Base-by-base conservation (phyloP, 176 grass and related monocot genomes). In the Miscanthus lutarioriparius region DNA sequence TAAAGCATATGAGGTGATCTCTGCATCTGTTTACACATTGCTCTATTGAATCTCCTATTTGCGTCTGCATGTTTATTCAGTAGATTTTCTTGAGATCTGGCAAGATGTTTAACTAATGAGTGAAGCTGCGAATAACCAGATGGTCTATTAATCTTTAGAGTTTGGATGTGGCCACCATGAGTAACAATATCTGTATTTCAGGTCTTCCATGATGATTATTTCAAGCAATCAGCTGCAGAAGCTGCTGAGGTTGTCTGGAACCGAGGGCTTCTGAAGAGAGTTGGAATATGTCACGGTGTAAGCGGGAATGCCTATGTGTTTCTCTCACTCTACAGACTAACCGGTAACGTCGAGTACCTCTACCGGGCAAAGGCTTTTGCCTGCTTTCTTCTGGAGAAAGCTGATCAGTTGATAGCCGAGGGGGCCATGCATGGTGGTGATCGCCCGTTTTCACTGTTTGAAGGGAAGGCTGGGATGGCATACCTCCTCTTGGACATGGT, bases 181-280 rank as follows among this genome's bases (percentile, higher is more conserved):
- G 38, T 19, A 45, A 40, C 37, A 38, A 67, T 22, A 19, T 79
- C 66, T 86, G 17, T 81, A 77, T 88, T 81, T 41, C 82, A 98
- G 96, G 89, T 98, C 54, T 95, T 95, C 89, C 65, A 93, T 64
- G 96, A 98, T 37, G 83, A 98, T 33, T 72, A 63, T 28, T 98
- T 95, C 86, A 82, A 93, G 66, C 84, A 83, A 61, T 72, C 93
- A 26, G 91, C 95, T 32, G 81, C 3, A 47, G 87, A 95, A 78
- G 92, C 92, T 82, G 87, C 89, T 17, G 92, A 98, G 67, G 91
- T 98, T 76, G 91, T 98, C 1, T 95, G 92, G 95, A 93, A 95
- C 71, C 66, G 92, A 80, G 95, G 95, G 19, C 87, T 98, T 76
- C 83, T 98, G 14, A 98, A 91, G 72, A 93, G 91, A 79, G 89